Evolutionary conservation across 2,329 filamentous ascomycete species (phyloP).

Genomic region (Aspergillus transmontanensis): DNA sequence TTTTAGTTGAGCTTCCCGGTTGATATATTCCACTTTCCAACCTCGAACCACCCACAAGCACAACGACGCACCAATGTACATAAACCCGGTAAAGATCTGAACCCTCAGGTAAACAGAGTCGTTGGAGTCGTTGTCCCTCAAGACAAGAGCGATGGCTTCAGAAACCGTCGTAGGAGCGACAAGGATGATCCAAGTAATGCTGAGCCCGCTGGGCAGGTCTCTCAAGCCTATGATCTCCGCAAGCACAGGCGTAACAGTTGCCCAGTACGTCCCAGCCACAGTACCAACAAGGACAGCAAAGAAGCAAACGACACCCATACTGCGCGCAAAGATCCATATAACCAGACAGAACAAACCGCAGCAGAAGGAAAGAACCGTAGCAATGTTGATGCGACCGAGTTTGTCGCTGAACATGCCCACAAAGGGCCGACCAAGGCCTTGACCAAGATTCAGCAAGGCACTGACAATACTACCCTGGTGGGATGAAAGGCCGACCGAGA

Average conservation of each 20-base stretch:
- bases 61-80: conserved; percentile 60
- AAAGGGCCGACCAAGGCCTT: conserved; percentile 58
- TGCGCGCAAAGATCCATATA: conserved; percentile 64
- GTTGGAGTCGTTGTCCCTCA: conserved; percentile 45
- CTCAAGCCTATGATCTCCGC: conserved; percentile 64
- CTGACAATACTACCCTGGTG: conserved; percentile 64
- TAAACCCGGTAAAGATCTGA: conserved; percentile 61
- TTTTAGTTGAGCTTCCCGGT: conserved; percentile 17
- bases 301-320: conserved; percentile 60
- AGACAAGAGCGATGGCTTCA: conserved; percentile 61
- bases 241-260: conserved; percentile 59
- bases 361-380: conserved; percentile 56
- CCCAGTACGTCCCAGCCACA: conserved; percentile 64
- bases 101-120: conserved; percentile 41
- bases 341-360: conserved; percentile 61
- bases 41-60: conserved; percentile 46
- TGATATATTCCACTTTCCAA: conserved; percentile 43
- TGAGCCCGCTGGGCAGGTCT: conserved; percentile 59
- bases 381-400: conserved; percentile 65
- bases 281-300: conserved; percentile 62
- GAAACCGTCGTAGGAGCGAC: conserved; percentile 53
- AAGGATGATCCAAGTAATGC: conserved; percentile 61
- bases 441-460: conserved; percentile 65
- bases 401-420: conserved; percentile 65
- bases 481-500: conserved; percentile 59